These are phyloP conservation scores for Patellaria atrata DNA, from an alignment of 495 filamentous ascomycete species.

Conservation along the genomic window DNA sequence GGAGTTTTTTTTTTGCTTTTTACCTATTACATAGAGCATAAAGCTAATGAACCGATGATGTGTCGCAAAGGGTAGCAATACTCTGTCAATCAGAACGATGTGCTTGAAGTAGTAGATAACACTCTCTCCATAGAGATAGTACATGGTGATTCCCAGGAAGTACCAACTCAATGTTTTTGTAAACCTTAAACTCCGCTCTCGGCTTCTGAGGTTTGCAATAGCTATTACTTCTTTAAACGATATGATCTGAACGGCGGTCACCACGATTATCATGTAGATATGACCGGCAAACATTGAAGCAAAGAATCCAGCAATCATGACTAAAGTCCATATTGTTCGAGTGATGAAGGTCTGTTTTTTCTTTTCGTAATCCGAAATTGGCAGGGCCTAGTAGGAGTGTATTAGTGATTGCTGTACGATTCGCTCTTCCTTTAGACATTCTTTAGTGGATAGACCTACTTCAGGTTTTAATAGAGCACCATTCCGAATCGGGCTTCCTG, in stretches of 20 bases:
- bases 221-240: constrained; percentile 99
- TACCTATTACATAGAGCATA: constrained; percentile 91
- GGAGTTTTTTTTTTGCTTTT: constrained; percentile 13
- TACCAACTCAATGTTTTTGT: constrained; percentile 98
- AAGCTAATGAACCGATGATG: constrained; percentile 99
- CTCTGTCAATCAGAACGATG: constrained; percentile 84
- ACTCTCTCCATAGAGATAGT: constrained; percentile 95
- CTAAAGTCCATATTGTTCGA: constrained; percentile 91
- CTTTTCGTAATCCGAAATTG: constrained; percentile 73
- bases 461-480: constrained; percentile 31
- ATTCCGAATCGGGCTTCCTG: constrained; percentile 40
- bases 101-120: constrained; percentile 99
- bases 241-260: constrained; percentile 86
- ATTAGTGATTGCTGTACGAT: neutral
- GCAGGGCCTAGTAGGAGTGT: constrained; percentile 3
- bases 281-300: constrained; percentile 82
- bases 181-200: constrained; percentile 78
- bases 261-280: constrained; percentile 86
- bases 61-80: constrained; percentile 82
- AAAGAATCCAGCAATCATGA: constrained; percentile 95
- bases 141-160: constrained; percentile 96
- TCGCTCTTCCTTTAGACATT: neutral
- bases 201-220: constrained; percentile 86
- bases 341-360: constrained; percentile 98
- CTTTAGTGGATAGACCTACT: constrained; percentile 19